Evolutionary conservation across 176 grass and related monocot species (phyloP), one percentile per base, ranked within the genome.

Genomic region (Olyra latifolia): DNA sequence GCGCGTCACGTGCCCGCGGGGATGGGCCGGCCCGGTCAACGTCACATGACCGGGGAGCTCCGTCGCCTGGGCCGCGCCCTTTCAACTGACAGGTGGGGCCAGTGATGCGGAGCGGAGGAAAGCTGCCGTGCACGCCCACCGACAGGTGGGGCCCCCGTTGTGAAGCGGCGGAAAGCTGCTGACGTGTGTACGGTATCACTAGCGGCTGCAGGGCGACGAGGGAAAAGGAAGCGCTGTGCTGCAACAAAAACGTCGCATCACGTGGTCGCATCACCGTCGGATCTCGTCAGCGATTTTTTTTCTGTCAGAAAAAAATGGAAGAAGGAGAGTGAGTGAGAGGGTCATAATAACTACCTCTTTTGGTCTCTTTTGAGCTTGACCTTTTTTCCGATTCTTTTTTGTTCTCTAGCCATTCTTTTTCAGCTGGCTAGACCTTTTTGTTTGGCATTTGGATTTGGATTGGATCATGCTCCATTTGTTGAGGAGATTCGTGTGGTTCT

Each of bases 231-330:
- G 32, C 32, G 32, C 32, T 35, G 5, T 4, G 4, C 17, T 7
- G 3, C 30, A 24, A 7, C 13, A 5, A 53, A 53, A 24, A 66
- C 2, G 1, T 75, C 80, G 3, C 61, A 20, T 83, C 75, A 73
- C 56, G 38, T 44, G 73, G 74, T 88, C 86, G 52, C 48, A 83
- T 88, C 86, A 41, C 75, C 69, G 69, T 84, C 68, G 54, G 55
- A 88, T 88, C 75, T 19, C 3, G 10, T 25, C 40, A 29, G 1
- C 60, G 23, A 14, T 73, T 50, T 12, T 69, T 38, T 57, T 65
- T n/a, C 32, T 35, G 32, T 1, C 9, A 0, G 17, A 0, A 22
- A 24, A 30, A 28, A 40, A 50, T n/a, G n/a, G n/a, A n/a, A n/a
- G n/a, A n/a, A n/a, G n/a, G 39, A 27, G 12, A n/a, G 10, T 9